Percentiles rank a stretch among this genome's conserved stretches.
These are phyloP conservation scores for Eucalyptus polyanthemos DNA, from an alignment of 345 rosid species.

Conservation along the genomic window DNA sequence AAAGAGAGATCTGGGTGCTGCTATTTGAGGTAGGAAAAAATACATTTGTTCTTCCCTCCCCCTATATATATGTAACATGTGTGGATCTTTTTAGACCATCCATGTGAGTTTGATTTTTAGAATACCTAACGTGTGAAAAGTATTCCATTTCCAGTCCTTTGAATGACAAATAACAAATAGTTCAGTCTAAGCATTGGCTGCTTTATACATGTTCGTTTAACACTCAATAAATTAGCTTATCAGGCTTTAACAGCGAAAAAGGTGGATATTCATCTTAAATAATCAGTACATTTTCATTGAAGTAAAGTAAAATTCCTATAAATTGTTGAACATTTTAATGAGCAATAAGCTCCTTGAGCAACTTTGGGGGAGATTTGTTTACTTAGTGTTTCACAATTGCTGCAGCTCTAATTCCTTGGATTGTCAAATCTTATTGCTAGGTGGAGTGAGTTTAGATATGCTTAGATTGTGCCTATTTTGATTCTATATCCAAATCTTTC, in stretches of 20 bases:
- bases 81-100: not conserved
- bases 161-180: not conserved
- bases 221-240: not conserved
- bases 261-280: not conserved
- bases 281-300: not conserved
- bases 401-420: not conserved
- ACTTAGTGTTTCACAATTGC: not conserved
- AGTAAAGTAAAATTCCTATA: not conserved
- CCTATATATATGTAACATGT: not conserved
- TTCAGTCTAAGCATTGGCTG: not conserved
- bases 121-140: not conserved
- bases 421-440: not conserved
- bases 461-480: not conserved
- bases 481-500: not conserved
- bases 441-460: not conserved
- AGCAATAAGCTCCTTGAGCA: not conserved
- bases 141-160: not conserved
- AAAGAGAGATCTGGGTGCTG: constrained; percentile 87
- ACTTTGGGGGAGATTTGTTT: not conserved
- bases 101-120: not conserved
- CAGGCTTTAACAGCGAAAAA: not conserved
- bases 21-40: constrained; percentile 54
- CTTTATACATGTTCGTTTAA: not conserved
- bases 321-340: not conserved
- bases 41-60: not conserved